These are phyloP conservation scores for Rhodamnia argentea DNA, from an alignment of 345 rosid species.

Conservation along the genomic window DNA sequence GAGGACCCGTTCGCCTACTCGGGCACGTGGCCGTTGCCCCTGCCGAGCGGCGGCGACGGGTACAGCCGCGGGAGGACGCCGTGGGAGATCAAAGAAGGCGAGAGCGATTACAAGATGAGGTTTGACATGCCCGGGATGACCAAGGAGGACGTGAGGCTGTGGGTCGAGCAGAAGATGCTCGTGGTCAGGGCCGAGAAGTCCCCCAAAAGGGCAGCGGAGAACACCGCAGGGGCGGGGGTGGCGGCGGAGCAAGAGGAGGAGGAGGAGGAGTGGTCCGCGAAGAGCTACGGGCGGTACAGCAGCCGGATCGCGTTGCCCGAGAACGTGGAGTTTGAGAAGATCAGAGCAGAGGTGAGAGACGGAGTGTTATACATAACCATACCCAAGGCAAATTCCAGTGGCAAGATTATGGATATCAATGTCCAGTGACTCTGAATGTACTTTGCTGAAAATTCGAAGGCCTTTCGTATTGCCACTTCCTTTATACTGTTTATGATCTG, in stretches of 20 bases:
- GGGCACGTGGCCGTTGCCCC: slow-evolving; percentile 16
- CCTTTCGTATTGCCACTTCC: neutral
- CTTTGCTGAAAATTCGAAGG: neutral
- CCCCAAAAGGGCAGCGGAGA: slow-evolving; percentile 4
- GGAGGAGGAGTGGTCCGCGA: slow-evolving; percentile 41
- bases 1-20: slow-evolving; percentile 34
- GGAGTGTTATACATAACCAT: slow-evolving; percentile 46
- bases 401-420: slow-evolving; percentile 20
- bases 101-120: slow-evolving; percentile 44
- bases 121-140: slow-evolving; percentile 73
- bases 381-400: slow-evolving; percentile 25
- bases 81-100: slow-evolving; percentile 57
- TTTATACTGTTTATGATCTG: neutral
- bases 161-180: slow-evolving; percentile 54
- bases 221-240: too few relatives aligned
- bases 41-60: slow-evolving; percentile 8
- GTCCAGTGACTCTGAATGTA: slow-evolving; percentile 4
- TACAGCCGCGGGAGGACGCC: slow-evolving; percentile 51
- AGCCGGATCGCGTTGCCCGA: slow-evolving; percentile 59
- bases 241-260: slow-evolving; percentile 17
- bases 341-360: slow-evolving; percentile 52
- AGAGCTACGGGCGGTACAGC: slow-evolving; percentile 46
- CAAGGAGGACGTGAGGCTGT: slow-evolving; percentile 48
- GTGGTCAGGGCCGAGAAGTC: slow-evolving; percentile 47
- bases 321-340: slow-evolving; percentile 45